Conservation (phyloP, 495 filamentous ascomycete genomes). For the Penicillium longicatenatum region DNA sequence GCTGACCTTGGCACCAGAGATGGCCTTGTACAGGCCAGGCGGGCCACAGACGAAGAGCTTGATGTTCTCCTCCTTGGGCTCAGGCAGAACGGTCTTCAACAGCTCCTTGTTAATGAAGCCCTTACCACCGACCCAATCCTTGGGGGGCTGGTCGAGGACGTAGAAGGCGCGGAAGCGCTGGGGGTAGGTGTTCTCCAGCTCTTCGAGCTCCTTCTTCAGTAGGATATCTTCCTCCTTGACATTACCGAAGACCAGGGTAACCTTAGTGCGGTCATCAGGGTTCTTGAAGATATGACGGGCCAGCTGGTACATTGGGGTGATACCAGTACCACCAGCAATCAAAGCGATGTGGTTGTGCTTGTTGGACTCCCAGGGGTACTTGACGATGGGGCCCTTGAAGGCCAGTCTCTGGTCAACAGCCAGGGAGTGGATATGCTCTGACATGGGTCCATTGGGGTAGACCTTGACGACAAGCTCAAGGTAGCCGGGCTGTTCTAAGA, state of each 20-base stretch:
- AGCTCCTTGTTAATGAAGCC: conserved; percentile 86
- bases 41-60: conserved; percentile 93
- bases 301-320: conserved; percentile 94
- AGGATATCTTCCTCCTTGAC: conserved; percentile 84
- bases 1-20: conserved; percentile 85
- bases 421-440: conserved; percentile 82
- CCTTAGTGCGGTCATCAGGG: conserved; percentile 94
- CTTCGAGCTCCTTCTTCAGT: conserved; percentile 76
- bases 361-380: conserved; percentile 89
- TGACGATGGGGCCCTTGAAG: conserved; percentile 93
- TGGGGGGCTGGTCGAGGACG: conserved; percentile 82
- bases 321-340: conserved; percentile 93
- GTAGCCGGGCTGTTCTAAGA: conserved; percentile 73
- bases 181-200: conserved; percentile 91
- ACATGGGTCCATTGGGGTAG: conserved; percentile 91
- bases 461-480: conserved; percentile 89
- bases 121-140: conserved; percentile 72
- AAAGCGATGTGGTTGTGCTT: conserved; percentile 94
- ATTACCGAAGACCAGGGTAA: conserved; percentile 92
- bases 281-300: conserved; percentile 85
- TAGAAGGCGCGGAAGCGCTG: conserved; percentile 91
- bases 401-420: conserved; percentile 74
- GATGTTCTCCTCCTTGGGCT: conserved; percentile 85
- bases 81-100: conserved; percentile 87
- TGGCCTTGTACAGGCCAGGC: conserved; percentile 88